Conservation (phyloP, 1,284 basidiomycete genomes). For the Ganoderma resinaceum region DNA sequence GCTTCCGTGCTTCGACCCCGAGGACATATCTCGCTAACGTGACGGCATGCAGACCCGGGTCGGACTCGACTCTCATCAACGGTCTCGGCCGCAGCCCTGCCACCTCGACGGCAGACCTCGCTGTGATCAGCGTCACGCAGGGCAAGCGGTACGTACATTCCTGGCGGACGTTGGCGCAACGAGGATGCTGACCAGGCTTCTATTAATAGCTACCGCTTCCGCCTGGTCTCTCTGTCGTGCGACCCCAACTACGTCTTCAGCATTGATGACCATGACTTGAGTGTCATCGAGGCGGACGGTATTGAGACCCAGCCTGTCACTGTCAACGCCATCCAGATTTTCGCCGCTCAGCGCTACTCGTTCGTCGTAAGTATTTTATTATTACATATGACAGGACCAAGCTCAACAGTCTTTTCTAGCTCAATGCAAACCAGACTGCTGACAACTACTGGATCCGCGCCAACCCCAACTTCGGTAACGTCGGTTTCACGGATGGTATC, state of each 20-base stretch:
- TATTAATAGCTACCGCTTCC: constrained; percentile 39
- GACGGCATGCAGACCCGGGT: constrained; percentile 14
- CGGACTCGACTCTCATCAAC: constrained; percentile 57
- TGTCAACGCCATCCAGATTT: constrained; percentile 44
- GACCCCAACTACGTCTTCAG: constrained; percentile 42
- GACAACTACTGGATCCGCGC: constrained; percentile 33
- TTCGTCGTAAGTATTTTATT: constrained; percentile 25
- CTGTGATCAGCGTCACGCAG: constrained; percentile 41
- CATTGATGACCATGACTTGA: constrained; percentile 45
- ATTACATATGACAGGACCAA: no score
- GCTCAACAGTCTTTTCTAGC: constrained; percentile 2
- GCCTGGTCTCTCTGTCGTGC: constrained; percentile 58
- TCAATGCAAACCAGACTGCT: constrained; percentile 22
- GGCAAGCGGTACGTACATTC: constrained; percentile 44
- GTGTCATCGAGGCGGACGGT: constrained; percentile 45
- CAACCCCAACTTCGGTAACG: constrained; percentile 40
- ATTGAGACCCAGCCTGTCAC: constrained; percentile 39
- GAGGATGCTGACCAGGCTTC: background rate
- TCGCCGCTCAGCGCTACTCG: constrained; percentile 48
- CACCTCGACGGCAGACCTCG: constrained; percentile 35
- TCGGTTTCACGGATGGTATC: constrained; percentile 45
- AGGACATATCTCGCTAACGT: background rate
- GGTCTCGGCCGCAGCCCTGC: constrained; percentile 45
- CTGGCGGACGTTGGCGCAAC: no score
- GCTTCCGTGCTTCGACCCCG: background rate